Evolutionary conservation across 2,329 filamentous ascomycete species (phyloP), one percentile per base, ranked within the genome.

Genomic region (Phyllosticta citriasiana): DNA sequence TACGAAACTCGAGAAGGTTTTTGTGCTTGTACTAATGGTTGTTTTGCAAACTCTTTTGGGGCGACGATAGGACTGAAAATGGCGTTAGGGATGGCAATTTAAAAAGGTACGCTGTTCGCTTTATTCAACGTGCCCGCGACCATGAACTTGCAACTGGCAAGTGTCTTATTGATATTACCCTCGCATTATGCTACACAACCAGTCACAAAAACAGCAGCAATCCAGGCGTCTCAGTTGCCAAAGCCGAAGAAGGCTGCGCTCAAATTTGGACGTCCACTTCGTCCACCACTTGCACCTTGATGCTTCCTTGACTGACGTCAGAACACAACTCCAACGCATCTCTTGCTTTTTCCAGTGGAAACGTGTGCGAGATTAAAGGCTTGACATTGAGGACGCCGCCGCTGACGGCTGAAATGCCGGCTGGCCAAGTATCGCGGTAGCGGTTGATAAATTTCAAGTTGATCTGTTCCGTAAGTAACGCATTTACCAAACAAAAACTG

Each of bases 381-480:
- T 84, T 84, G 22, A 87, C 73, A 67, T 88, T 80, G 8, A 89
- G 68, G 1, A 88, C 77, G 0, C 81, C 81, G 3, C 84, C 82
- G 51, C 77, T 79, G 27, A 89, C 68, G 55, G 82, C 83, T 6
- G 81, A 77, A 35, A 89, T 85, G 0, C 83, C 86, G 0, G 82
- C 79, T 0, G 86, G 85, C 86, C 86, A 89, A 0, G 85, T 88
- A 67, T 88, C 84, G 51, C 80, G 78, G 69, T 88, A 89, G 7
- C 86, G 78, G 70, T 89, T 88, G 69, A 88, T 88, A 73, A 89
- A 89, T 47, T 81, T 82, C 26, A 89, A 75, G 65, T 88, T 79
- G 64, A 88, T 87, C 82, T 84, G 33, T 7, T 30, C 10, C 26
- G 24, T 22, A 14, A 2, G 30, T 50, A 2, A 50, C 10, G 3